Conservation (phyloP, 805 yeast species). For the Candida oleophila region DNA sequence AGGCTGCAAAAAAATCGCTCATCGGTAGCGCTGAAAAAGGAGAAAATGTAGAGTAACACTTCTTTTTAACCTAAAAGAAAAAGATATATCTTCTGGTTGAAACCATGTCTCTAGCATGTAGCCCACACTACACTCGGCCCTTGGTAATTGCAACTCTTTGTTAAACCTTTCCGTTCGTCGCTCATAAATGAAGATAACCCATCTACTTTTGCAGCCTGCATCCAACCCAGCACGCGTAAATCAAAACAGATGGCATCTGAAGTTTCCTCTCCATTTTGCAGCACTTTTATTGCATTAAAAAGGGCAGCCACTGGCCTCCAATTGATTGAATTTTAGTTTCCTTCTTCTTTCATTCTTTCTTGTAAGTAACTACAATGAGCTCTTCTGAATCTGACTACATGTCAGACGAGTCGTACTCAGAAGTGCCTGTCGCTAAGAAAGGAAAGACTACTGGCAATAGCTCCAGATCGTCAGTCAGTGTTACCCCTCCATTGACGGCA, state of each 20-base stretch:
- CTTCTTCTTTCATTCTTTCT: too few species aligned
- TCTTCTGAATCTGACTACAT: constrained; percentile 7
- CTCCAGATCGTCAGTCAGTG: constrained; percentile 7
- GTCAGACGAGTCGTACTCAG: constrained; percentile 16
- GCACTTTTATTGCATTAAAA: neutral
- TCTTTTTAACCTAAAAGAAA: too few species aligned
- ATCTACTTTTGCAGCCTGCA: neutral
- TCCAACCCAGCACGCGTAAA: neutral
- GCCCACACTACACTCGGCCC: too few species aligned
- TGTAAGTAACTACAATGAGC: too few species aligned
- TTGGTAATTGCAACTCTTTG: too few species aligned
- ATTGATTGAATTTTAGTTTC: too few species aligned
- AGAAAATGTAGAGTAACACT: too few species aligned
- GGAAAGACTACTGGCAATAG: constrained; percentile 11
- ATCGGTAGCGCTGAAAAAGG: too few species aligned
- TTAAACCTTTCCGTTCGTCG: neutral
- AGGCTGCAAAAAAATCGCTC: neutral
- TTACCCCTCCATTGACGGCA: constrained; percentile 5
- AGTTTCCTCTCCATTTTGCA: neutral
- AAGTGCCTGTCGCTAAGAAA: constrained; percentile 12
- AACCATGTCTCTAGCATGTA: too few species aligned
- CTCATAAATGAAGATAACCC: too few species aligned
- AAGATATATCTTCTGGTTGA: too few species aligned
- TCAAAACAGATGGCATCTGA: neutral
- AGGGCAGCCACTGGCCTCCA: neutral